Conservation (phyloP, 805 yeast genomes). For the Millerago galiae region DNA sequence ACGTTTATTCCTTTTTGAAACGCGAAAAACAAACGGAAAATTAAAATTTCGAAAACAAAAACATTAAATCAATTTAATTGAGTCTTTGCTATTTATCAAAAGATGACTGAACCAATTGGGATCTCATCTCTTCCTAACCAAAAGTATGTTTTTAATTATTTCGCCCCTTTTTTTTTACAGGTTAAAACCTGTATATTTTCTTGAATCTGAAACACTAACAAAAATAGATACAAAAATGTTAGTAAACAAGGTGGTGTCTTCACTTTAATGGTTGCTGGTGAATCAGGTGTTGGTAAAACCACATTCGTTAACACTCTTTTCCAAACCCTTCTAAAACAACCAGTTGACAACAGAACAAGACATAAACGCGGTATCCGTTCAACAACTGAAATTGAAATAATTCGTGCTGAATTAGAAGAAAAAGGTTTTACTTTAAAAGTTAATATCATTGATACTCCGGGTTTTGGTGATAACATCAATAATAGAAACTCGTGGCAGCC, state of each 20-base stretch:
- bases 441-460: conserved; percentile 87
- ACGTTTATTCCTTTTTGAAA: neutral
- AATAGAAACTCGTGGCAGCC: conserved; percentile 85
- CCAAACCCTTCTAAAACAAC: conserved; percentile 61
- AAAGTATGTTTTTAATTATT: conserved; percentile 22
- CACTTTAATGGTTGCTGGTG: conserved; percentile 85
- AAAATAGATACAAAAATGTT: conserved; percentile 58
- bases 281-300: conserved; percentile 88
- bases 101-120: conserved; percentile 25
- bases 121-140: conserved; percentile 26
- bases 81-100: neutral
- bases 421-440: conserved; percentile 72
- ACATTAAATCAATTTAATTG: neutral
- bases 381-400: conserved; percentile 74
- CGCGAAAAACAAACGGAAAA: neutral
- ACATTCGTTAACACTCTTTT: conserved; percentile 83
- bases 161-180: neutral
- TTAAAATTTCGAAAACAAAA: neutral
- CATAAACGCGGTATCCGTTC: conserved; percentile 54
- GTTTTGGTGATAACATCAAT: conserved; percentile 87
- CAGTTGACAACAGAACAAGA: conserved; percentile 33
- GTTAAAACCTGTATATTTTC: neutral
- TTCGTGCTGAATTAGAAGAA: conserved; percentile 78
- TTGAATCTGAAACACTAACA: neutral
- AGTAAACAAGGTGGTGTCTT: conserved; percentile 70